Percentiles rank a stretch among this genome's conserved stretches.
phyloP scores from a whole-genome alignment of 1,284 basidiomycete genomes.

The Polyporus tsugae region DNA sequence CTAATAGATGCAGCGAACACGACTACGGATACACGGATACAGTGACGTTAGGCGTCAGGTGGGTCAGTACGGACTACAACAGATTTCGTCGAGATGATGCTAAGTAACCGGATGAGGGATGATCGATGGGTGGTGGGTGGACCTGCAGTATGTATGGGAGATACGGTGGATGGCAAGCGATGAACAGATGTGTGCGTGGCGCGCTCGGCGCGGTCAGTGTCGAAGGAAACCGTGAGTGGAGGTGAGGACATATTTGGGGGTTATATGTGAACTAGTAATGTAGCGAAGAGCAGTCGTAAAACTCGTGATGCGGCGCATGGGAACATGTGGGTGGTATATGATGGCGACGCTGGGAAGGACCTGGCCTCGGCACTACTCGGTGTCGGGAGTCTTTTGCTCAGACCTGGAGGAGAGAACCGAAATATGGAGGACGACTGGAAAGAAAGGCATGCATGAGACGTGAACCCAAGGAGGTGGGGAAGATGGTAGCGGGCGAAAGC shows the following conservation, averaged over 20 bases:
- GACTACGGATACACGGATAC: conserved; percentile 11
- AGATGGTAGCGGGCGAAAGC: neutral
- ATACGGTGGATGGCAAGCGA: conserved; percentile 10
- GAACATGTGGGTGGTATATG: neutral
- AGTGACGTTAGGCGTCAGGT: neutral
- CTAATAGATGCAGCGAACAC: neutral
- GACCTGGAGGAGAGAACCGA: neutral
- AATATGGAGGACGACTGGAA: neutral
- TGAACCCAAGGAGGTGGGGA: neutral
- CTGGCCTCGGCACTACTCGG: neutral
- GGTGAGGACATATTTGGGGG: conserved; percentile 1
- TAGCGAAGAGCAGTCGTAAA: neutral
- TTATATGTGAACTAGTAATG: conserved; percentile 17
- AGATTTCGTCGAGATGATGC: neutral
- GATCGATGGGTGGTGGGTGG: neutral
- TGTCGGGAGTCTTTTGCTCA: conserved; percentile 4
- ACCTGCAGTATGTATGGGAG: conserved; percentile 21
- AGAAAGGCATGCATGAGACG: neutral
- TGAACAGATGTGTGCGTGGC: neutral
- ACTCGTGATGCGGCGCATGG: neutral
- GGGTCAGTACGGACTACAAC: conserved; percentile 8
- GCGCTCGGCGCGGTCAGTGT: neutral
- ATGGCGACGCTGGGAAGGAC: neutral
- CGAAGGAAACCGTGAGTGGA: conserved; percentile 1
- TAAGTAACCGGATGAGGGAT: neutral